Percentiles rank a stretch among this genome's conserved stretches.
Conservation (phyloP, 2,329 filamentous ascomycete genomes). For the Cryphonectria parasitica region DNA sequence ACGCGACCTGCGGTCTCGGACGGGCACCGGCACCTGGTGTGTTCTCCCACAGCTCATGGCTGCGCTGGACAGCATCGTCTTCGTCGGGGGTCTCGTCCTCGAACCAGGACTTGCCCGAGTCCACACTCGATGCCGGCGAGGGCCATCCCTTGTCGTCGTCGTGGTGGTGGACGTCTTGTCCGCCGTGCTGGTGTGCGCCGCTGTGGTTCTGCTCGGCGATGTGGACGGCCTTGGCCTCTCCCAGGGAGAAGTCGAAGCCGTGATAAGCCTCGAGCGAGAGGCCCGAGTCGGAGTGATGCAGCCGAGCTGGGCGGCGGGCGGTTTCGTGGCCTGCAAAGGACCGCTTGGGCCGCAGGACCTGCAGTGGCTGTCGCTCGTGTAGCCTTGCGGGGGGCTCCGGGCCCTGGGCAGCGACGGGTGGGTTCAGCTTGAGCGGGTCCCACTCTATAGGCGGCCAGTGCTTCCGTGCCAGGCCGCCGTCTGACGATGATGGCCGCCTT, state of each 20-base stretch:
- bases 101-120: slow-evolving; percentile 29
- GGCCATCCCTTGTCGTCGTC: slow-evolving; percentile 25
- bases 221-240: slow-evolving; percentile 21
- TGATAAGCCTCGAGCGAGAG: slow-evolving; percentile 36
- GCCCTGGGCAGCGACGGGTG: slow-evolving; percentile 28
- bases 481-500: slow-evolving; percentile 7
- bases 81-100: slow-evolving; percentile 18
- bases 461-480: slow-evolving; percentile 19
- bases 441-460: slow-evolving; percentile 36
- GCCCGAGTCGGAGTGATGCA: slow-evolving; percentile 29
- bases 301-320: slow-evolving; percentile 12
- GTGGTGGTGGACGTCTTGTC: neutral
- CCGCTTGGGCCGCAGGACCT: slow-evolving; percentile 17
- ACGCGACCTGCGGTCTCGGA: slow-evolving; percentile 31
- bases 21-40: slow-evolving; percentile 27
- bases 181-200: slow-evolving; percentile 5
- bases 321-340: slow-evolving; percentile 20
- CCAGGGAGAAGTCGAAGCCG: slow-evolving; percentile 42
- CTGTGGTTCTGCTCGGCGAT: slow-evolving; percentile 13
- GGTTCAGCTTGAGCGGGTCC: slow-evolving; percentile 42
- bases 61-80: slow-evolving; percentile 23
- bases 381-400: slow-evolving; percentile 16
- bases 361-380: slow-evolving; percentile 23
- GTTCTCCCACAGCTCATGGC: slow-evolving; percentile 15
- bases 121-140: slow-evolving; percentile 29